These are phyloP conservation scores for Fusarium subtropicale DNA, from an alignment of 2,329 filamentous ascomycete species.

Conservation along the genomic window DNA sequence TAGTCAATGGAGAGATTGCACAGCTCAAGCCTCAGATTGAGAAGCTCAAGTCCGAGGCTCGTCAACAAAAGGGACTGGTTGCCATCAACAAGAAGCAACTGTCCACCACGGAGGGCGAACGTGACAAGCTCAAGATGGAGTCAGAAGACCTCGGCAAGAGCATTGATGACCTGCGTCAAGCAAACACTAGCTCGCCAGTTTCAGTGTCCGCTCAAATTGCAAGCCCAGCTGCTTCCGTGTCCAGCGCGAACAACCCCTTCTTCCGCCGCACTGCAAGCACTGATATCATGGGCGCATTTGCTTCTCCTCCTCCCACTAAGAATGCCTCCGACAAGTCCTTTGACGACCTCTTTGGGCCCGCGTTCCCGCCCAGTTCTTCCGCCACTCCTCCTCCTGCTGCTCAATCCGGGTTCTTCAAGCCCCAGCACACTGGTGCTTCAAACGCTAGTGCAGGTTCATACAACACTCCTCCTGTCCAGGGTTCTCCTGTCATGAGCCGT, in stretches of 20 bases:
- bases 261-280: constrained; percentile 78
- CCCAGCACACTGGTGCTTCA: constrained; percentile 69
- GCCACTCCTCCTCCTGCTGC: constrained; percentile 60
- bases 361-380: constrained; percentile 62
- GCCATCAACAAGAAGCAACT: constrained; percentile 99
- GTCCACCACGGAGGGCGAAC: constrained; percentile 86
- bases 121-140: constrained; percentile 87
- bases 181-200: constrained; percentile 63
- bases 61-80: constrained; percentile 95
- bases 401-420: constrained; percentile 56
- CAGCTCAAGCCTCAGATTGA: constrained; percentile 91
- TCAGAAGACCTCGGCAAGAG: constrained; percentile 75
- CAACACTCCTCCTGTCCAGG: constrained; percentile 65
- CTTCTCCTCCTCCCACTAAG: constrained; percentile 58
- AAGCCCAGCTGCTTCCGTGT: constrained; percentile 75
- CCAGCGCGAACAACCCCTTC: constrained; percentile 93
- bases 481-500: constrained; percentile 71
- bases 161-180: constrained; percentile 68
- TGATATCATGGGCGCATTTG: constrained; percentile 67
- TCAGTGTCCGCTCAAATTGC: constrained; percentile 64
- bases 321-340: constrained; percentile 75
- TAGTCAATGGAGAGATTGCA: constrained; percentile 83
- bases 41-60: constrained; percentile 89
- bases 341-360: constrained; percentile 86
- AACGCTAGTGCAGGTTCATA: constrained; percentile 64